Base-by-base conservation (phyloP, 1,284 basidiomycete species). In the Ceratobasidium sp. region DNA sequence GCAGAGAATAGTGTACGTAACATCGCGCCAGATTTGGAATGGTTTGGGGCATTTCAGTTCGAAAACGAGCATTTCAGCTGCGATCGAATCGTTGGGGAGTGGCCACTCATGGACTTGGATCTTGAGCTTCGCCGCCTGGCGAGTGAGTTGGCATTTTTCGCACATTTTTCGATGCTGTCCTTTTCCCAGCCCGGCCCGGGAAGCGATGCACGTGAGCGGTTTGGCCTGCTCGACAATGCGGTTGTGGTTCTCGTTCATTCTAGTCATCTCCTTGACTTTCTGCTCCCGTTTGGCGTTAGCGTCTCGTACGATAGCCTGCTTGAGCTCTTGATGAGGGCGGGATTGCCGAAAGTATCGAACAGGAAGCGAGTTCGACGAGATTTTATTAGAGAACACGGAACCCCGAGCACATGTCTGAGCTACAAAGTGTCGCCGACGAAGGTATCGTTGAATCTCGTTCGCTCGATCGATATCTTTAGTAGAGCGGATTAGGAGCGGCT, bases 61-160 rank as follows among this genome's bases (percentile, higher is more conserved):
- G 58, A 88, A 87, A 0, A 87, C 78, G 0, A 81, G 79, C 0
- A 73, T 75, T 61, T 81, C 76, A 0, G 81, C 81, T 0, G 66
- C 32, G 0, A 78, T 46, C 1, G 28, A 1, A 9, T 78, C 57
- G 0, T 72, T 41, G 0, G 87, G 85, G 38, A 88, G 76, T 0
- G 86, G 86, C 87, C 85, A 87, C 62, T 88, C 87, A 50, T 85
- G 78, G 2, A 85, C 76, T 0, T 50, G 1, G 46, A 88, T 86
- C 0, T 49, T 16, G 76, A 87, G 75, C 0, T 8, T 44, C 0
- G 23, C 28, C 0, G 79, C 77, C 52, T 78, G 14, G 1, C 50
- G 41, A 43, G 80, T 67, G 1, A 82, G 74, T 1, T 2, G 1
- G 67, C 86, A 87, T 64, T 80, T 84, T 0, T 0, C 11, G 72